Conservation (phyloP, 1,139 yeast species). For the Suhomyces anneliseae region DNA sequence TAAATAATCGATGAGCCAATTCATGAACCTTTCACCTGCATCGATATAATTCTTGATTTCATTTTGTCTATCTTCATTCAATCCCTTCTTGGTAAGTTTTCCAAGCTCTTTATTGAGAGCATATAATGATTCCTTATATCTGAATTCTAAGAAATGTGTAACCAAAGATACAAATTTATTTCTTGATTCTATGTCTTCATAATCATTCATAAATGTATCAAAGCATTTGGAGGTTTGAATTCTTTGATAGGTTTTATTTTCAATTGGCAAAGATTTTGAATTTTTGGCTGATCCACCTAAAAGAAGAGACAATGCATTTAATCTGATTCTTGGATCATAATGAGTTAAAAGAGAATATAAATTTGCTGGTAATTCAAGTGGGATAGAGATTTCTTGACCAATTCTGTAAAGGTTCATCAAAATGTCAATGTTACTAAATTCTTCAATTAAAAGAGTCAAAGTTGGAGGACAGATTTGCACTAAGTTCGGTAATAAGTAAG, state of each 20-base stretch:
- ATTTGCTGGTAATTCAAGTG: conserved; percentile 41
- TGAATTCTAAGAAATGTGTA: conserved; percentile 52
- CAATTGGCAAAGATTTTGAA: conserved; percentile 49
- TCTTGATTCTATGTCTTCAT: conserved; percentile 62
- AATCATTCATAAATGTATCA: conserved; percentile 55
- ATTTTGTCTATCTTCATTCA: conserved; percentile 5
- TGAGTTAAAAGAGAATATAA: conserved; percentile 45
- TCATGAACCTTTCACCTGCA: conserved; percentile 40
- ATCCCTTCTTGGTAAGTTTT: conserved; percentile 19
- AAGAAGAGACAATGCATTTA: conserved; percentile 60
- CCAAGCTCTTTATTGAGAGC: conserved; percentile 49
- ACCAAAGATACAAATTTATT: conserved; percentile 61
- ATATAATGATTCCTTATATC: conserved; percentile 69
- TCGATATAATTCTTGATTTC: conserved; percentile 19
- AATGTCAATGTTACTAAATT: conserved; percentile 17
- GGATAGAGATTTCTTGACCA: conserved; percentile 49
- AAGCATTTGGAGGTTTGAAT: conserved; percentile 38
- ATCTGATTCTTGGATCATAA: conserved; percentile 46
- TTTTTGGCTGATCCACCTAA: conserved; percentile 57
- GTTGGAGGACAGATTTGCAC: conserved; percentile 49
- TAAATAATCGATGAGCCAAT: conserved; percentile 42
- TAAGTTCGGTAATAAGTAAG: conserved; percentile 62
- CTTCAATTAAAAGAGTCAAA: conserved; percentile 30
- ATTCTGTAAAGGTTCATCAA: conserved; percentile 39
- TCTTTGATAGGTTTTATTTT: conserved; percentile 41